Conservation (phyloP, 202 grass and related monocot species). For the Digitaria exilis region DNA sequence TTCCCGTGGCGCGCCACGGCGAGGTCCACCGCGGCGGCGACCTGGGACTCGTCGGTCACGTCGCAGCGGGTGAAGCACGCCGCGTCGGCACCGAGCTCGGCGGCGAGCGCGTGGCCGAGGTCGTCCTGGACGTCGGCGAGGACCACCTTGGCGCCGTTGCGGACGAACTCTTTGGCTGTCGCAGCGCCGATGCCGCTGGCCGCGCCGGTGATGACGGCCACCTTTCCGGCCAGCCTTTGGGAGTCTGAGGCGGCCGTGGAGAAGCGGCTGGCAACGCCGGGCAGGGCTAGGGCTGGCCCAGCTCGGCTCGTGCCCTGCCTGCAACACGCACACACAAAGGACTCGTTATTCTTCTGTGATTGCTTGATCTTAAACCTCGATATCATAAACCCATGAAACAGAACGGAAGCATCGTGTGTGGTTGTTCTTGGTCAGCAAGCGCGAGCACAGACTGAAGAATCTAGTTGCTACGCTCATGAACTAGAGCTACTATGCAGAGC, state of each 20-base stretch:
- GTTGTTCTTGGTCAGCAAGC: no score
- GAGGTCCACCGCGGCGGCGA: slow-evolving; percentile 45
- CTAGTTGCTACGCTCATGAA: no score
- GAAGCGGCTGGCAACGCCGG: no score
- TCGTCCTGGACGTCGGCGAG: slow-evolving; percentile 54
- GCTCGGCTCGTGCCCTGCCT: background rate
- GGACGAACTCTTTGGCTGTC: slow-evolving; percentile 43
- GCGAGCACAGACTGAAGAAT: no score
- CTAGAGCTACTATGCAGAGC: no score
- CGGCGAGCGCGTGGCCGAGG: slow-evolving; percentile 30
- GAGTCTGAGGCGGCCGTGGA: background rate
- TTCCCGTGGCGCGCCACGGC: slow-evolving; percentile 44
- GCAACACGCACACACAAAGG: background rate
- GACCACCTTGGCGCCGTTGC: slow-evolving; percentile 52
- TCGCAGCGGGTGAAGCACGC: slow-evolving; percentile 33
- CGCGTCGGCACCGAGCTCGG: slow-evolving; percentile 34
- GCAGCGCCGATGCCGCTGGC: slow-evolving; percentile 57
- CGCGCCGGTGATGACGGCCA: slow-evolving; percentile 60
- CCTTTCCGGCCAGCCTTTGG: slow-evolving; percentile 20
- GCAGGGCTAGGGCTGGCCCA: no score
- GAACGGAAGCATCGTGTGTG: no score
- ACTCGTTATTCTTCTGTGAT: no score
- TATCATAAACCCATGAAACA: no score
- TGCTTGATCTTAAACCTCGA: no score
- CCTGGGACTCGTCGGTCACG: slow-evolving; percentile 34